Evolutionary conservation across 129 eudicot species (phyloP).

Genomic region (Mikania micrantha): DNA sequence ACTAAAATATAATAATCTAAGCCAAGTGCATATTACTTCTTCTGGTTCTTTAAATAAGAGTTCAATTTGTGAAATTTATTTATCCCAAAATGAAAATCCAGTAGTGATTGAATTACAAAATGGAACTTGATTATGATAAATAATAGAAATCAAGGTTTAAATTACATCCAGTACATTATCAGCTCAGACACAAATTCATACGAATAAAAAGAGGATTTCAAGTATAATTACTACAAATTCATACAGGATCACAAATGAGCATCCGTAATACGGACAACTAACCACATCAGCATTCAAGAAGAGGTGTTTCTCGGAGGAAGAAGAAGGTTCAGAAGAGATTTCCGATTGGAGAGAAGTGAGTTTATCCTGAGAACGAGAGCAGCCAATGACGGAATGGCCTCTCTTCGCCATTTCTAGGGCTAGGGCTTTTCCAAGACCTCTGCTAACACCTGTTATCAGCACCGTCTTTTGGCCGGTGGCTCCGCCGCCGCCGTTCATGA

Average conservation of each 20-base stretch:
- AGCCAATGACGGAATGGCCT: constrained; percentile 83
- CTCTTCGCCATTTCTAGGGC: constrained; percentile 79
- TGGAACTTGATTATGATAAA: background rate
- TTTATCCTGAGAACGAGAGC: constrained; percentile 73
- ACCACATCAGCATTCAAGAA: constrained; percentile 75
- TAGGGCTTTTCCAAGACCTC: constrained; percentile 82
- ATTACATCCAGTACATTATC: background rate
- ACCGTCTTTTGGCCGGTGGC: constrained; percentile 42
- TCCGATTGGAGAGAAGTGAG: constrained; percentile 54
- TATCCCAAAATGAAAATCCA: background rate
- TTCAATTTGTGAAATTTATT: background rate
- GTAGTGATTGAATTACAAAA: background rate
- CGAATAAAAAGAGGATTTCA: background rate
- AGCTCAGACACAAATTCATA: background rate
- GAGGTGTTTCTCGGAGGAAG: constrained; percentile 47
- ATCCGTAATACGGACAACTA: background rate
- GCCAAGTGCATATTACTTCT: background rate
- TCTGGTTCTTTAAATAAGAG: background rate
- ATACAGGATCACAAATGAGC: background rate
- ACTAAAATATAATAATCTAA: background rate
- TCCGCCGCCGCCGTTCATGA: constrained; percentile 20
- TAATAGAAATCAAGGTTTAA: background rate
- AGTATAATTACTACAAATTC: background rate
- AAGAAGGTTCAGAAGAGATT: constrained; percentile 31
- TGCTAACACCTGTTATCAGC: constrained; percentile 86